Evolutionary conservation across 805 yeast species (phyloP).

Genomic region (Wickerhamiella alocasiicola): DNA sequence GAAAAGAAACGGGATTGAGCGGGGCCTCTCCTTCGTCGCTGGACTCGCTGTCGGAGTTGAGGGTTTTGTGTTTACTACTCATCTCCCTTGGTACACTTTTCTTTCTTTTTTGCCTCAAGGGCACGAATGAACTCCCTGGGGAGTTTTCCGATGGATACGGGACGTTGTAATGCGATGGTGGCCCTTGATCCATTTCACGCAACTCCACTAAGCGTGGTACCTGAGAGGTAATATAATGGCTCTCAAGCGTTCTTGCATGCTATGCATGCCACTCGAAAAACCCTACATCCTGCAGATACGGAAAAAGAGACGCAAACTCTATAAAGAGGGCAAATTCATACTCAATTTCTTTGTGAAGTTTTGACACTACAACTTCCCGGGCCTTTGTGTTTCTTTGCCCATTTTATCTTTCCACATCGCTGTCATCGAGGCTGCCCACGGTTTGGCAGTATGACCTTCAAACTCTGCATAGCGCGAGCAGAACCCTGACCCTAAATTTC

Average conservation of each 20-base stretch:
- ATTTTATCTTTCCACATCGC: no score
- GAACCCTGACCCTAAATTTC: no score
- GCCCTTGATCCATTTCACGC: background rate
- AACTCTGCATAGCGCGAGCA: no score
- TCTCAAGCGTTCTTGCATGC: background rate
- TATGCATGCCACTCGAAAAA: background rate
- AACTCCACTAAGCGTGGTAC: background rate
- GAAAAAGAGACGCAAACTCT: no score
- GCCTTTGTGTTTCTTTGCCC: no score
- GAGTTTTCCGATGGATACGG: background rate
- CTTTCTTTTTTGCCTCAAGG: background rate
- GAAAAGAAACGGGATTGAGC: background rate
- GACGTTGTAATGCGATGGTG: background rate
- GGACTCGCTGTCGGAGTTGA: background rate
- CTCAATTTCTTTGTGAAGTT: no score
- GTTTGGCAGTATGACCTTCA: no score
- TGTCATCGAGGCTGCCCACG: no score
- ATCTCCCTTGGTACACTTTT: slow-evolving; percentile 3
- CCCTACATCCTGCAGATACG: background rate
- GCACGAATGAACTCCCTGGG: background rate
- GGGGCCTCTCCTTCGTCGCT: background rate
- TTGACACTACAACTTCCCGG: no score
- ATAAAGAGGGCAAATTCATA: no score
- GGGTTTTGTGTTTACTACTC: slow-evolving; percentile 7
- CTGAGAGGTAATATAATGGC: background rate